Evolutionary conservation across 345 rosid species (phyloP).

Genomic region (Sonneratia alba): DNA sequence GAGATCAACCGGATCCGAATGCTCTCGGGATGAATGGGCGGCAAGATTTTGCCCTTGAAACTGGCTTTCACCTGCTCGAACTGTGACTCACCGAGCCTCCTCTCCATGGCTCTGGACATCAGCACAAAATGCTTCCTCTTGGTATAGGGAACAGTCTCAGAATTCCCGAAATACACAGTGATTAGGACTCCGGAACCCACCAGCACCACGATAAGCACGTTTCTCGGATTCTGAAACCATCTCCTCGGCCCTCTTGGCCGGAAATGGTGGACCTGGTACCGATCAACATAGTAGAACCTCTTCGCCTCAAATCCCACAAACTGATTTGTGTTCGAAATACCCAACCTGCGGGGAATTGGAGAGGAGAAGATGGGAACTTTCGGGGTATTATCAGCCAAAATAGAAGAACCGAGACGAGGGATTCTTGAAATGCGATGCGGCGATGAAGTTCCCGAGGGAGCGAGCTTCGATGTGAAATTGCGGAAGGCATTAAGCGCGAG

Average conservation of each 20-base stretch:
- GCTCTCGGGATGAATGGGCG: slow-evolving; percentile 80
- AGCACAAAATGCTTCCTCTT: slow-evolving; percentile 76
- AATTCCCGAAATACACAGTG: slow-evolving; percentile 54
- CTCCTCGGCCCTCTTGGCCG: slow-evolving; percentile 53
- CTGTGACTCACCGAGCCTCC: slow-evolving; percentile 48
- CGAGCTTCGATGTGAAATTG: slow-evolving; percentile 24
- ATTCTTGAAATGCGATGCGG: slow-evolving; percentile 13
- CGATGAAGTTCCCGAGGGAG: slow-evolving; percentile 15
- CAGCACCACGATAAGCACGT: slow-evolving; percentile 34
- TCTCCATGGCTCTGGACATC: slow-evolving; percentile 57
- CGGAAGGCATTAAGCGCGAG: slow-evolving; percentile 37
- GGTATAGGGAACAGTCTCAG: slow-evolving; percentile 81
- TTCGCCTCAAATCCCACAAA: slow-evolving; percentile 17
- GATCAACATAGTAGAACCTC: slow-evolving; percentile 69
- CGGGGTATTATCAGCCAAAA: background rate
- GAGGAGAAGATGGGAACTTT: slow-evolving; percentile 4
- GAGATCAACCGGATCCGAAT: slow-evolving; percentile 59
- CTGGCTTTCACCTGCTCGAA: slow-evolving; percentile 50
- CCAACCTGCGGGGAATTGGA: background rate
- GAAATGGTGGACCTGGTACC: slow-evolving; percentile 52
- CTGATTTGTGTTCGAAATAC: slow-evolving; percentile 8
- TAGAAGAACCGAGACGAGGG: slow-evolving; percentile 1
- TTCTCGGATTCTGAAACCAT: slow-evolving; percentile 68
- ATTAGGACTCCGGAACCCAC: slow-evolving; percentile 48
- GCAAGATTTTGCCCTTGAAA: slow-evolving; percentile 62